Evolutionary conservation across 176 grass and related monocot genomes (phyloP).

Genomic region (Eragrostis curvula): DNA sequence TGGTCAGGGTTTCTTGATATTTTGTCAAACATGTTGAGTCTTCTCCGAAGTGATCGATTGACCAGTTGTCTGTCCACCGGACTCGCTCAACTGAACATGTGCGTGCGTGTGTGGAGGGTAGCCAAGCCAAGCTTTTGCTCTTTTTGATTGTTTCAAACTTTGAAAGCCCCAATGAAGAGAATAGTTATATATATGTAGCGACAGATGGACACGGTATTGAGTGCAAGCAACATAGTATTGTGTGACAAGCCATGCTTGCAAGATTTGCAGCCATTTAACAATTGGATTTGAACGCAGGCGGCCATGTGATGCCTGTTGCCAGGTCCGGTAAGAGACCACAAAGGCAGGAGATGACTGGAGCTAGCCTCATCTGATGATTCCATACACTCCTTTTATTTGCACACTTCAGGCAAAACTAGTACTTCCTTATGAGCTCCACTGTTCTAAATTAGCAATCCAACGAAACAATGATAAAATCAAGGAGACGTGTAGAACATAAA

Average conservation of each 20-base stretch:
- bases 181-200: neutral
- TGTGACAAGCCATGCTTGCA: conserved; percentile 42
- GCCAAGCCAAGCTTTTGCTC: conserved; percentile 3
- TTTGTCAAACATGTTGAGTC: neutral
- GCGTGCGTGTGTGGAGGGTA: neutral
- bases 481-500: conserved; percentile 13
- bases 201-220: conserved; percentile 33
- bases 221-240: conserved; percentile 31
- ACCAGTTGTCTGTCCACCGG: neutral
- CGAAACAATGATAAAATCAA: neutral
- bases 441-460: neutral
- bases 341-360: conserved; percentile 25
- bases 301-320: conserved; percentile 43
- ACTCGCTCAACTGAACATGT: conserved; percentile 14
- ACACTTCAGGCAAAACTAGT: neutral
- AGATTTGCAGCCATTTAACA: conserved; percentile 48
- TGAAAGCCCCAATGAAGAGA: conserved; percentile 21
- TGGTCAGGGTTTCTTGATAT: neutral
- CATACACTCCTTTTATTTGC: conserved; percentile 36
- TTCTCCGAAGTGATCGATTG: neutral
- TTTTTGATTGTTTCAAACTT: neutral
- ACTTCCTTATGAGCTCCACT: neutral
- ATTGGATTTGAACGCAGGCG: conserved; percentile 41
- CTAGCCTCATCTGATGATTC: conserved; percentile 14
- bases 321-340: conserved; percentile 16